Percentiles rank a stretch among this genome's conserved stretches.
These are phyloP conservation scores for Stellera chamaejasme DNA, from an alignment of 345 rosid species.

Conservation along the genomic window DNA sequence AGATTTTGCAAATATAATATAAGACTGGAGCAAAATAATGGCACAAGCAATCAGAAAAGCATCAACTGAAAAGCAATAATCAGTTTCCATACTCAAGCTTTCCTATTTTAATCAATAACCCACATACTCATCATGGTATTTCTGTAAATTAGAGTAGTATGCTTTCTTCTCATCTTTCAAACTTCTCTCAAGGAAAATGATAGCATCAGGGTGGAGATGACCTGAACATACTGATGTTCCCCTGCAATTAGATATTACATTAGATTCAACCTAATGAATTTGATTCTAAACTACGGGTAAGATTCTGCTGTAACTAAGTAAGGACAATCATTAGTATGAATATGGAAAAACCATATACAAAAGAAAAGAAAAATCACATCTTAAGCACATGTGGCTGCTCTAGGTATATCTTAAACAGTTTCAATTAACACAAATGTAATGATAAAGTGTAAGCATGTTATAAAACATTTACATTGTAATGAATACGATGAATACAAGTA, in stretches of 20 bases:
- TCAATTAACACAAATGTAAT: too few relatives aligned
- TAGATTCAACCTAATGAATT: slow-evolving; percentile 17
- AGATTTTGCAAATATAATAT: slow-evolving; percentile 56
- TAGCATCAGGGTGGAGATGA: slow-evolving; percentile 74
- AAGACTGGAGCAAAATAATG: slow-evolving; percentile 45
- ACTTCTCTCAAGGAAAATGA: slow-evolving; percentile 39
- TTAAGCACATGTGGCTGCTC: too few relatives aligned
- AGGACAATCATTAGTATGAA: background rate
- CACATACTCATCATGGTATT: slow-evolving; percentile 78
- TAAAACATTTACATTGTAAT: background rate
- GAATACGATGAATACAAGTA: slow-evolving; percentile 9
- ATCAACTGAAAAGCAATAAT: slow-evolving; percentile 4
- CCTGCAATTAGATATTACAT: slow-evolving; percentile 55
- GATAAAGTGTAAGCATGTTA: too few relatives aligned
- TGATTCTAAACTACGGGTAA: slow-evolving; percentile 8
- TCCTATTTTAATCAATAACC: background rate
- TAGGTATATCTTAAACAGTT: background rate
- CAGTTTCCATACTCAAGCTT: background rate
- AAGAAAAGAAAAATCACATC: background rate
- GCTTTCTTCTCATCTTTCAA: slow-evolving; percentile 44
- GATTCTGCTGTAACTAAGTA: slow-evolving; percentile 4
- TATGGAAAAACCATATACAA: background rate
- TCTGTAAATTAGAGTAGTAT: slow-evolving; percentile 54
- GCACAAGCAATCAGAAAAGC: slow-evolving; percentile 10
- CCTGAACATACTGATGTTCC: slow-evolving; percentile 65